Base-by-base conservation (phyloP, 768 basidiomycete species). In the Hysterangium stoloniferum region DNA sequence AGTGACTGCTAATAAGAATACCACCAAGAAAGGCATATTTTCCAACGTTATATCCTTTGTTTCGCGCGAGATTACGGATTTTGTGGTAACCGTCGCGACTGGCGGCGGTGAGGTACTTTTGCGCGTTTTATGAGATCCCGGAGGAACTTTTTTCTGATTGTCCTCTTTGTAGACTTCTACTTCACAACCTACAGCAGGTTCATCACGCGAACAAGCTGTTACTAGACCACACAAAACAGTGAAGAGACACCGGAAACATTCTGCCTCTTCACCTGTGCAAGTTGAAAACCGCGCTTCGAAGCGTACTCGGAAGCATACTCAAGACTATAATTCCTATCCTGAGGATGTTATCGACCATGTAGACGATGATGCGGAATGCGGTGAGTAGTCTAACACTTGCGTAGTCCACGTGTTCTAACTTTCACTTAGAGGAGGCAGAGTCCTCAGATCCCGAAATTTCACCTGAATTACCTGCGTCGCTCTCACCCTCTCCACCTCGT, bases 11-110 rank as follows among this genome's bases (percentile, higher is more conserved):
- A 43, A 32, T 35, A n/a, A 17, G 22, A 25, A 29, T 49, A 32
- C 13, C 25, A 24, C 53, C 24, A 19, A 9, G 25, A 27, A 25
- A 20, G 77, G 81, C 35, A 58, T 84, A 2, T 57, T 86, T 19
- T 77, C 80, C 1, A 79, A 78, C 55, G 81, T 88, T 4, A 71
- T 87, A 56, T 74, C 67, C 62, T 86, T 80, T 61, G 76, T 90
- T 4, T 78, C 84, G 9, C 71, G 78, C 44, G 86, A 90, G 62
- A 60, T 88, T 32, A 79, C 79, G 40, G 79, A 79, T 9, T 89
- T 90, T 62, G 72, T 88, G 22, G 65, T 74, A 17, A 82, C 70
- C 58, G n/a, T n/a, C n/a, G 86, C 86, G 42, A 78, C 81, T 7
- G 81, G 79, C 4, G 65, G 66, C 28, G 13, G 22, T 11, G 49